Percentiles rank a stretch among this genome's conserved stretches.
Evolutionary conservation across 768 basidiomycete genomes (phyloP).

Genomic region (Naganishia onofrii): DNA sequence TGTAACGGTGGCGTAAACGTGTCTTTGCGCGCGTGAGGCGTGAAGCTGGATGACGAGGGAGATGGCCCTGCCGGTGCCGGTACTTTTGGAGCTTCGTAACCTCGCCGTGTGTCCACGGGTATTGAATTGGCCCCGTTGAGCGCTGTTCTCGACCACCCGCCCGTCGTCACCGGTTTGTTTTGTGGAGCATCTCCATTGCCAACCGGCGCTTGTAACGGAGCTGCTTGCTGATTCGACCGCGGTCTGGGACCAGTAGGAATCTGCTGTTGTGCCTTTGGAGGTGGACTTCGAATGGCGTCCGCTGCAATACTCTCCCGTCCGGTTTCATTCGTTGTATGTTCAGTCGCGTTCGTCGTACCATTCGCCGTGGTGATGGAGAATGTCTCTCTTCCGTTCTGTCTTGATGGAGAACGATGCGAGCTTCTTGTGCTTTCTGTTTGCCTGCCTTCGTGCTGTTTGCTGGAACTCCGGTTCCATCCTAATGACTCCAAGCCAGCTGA

Average conservation of each 20-base stretch:
- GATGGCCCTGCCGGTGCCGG: not conserved
- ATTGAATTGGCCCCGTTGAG: not conserved
- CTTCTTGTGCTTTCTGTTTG: not conserved
- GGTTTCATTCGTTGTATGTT: not conserved
- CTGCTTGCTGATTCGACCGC: not conserved
- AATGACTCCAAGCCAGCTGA: not conserved
- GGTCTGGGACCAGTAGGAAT: constrained; percentile 37
- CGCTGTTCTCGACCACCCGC: not conserved
- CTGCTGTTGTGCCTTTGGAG: not conserved
- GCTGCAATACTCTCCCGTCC: not conserved
- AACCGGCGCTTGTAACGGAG: not conserved
- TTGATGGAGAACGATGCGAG: not conserved
- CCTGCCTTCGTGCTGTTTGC: constrained; percentile 1
- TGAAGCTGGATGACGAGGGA: not conserved
- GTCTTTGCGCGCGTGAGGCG: not conserved
- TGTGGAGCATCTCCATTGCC: not conserved
- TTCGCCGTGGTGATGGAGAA: not conserved
- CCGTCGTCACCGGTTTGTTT: not conserved
- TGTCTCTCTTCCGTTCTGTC: not conserved
- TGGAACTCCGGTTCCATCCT: not conserved
- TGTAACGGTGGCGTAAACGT: constrained; percentile 4
- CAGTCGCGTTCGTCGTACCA: not conserved
- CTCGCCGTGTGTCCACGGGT: not conserved
- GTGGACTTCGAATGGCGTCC: not conserved
- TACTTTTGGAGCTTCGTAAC: constrained; percentile 5